Evolutionary conservation across 2,329 filamentous ascomycete genomes (phyloP).

Genomic region (Diaporthe vaccinii): DNA sequence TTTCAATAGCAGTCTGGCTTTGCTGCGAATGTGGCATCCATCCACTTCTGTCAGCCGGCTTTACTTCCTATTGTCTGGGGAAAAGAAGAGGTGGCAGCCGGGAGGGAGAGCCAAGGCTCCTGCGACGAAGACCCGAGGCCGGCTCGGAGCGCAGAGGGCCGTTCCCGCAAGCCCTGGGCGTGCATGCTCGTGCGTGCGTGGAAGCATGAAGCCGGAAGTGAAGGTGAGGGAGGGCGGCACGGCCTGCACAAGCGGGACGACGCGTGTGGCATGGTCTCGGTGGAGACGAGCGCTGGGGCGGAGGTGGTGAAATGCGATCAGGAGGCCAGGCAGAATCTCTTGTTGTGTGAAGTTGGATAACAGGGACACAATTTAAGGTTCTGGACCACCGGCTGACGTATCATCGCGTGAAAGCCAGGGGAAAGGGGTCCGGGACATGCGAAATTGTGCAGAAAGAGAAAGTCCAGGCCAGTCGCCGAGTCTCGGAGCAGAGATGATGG

Average conservation of each 20-base stretch:
- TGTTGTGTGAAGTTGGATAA: neutral
- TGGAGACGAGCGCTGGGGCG: slow-evolving; percentile 5
- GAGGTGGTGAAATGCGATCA: neutral
- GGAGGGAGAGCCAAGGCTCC: slow-evolving; percentile 4
- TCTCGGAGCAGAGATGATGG: neutral
- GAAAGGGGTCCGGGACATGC: slow-evolving; percentile 17
- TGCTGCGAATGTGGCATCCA: neutral
- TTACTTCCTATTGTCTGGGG: slow-evolving; percentile 25
- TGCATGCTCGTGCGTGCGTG: neutral
- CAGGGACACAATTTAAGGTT: slow-evolving; percentile 24
- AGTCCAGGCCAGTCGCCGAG: slow-evolving; percentile 2
- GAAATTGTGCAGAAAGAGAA: slow-evolving; percentile 10
- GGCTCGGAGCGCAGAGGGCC: slow-evolving; percentile 26
- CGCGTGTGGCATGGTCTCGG: slow-evolving; percentile 6
- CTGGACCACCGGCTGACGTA: slow-evolving; percentile 22
- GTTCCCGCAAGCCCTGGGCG: slow-evolving; percentile 12
- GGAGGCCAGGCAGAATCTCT: neutral
- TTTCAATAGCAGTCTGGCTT: neutral
- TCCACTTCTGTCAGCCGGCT: neutral
- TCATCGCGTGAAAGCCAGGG: slow-evolving; percentile 29
- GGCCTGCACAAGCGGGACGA: slow-evolving; percentile 1
- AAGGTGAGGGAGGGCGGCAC: neutral
- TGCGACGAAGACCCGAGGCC: slow-evolving; percentile 18
- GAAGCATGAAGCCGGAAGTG: slow-evolving; percentile 13
- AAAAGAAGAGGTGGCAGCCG: slow-evolving; percentile 14